Conservation (phyloP, 2,329 filamentous ascomycete genomes). For the Xylariaceae sp. region DNA sequence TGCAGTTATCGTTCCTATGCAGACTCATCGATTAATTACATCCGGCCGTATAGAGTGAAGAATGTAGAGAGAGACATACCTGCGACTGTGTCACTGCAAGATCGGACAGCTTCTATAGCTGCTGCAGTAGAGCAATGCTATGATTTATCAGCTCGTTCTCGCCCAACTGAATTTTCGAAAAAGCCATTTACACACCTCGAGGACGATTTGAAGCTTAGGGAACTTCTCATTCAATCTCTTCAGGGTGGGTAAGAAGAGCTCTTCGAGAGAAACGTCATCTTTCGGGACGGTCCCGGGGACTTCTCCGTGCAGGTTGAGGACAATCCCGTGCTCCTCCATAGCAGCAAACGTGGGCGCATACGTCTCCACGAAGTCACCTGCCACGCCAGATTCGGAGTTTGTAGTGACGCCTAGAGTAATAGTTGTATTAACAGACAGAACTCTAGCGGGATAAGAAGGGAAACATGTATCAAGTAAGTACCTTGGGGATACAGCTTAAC, state of each 20-base stretch:
- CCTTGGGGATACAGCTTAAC: conserved; percentile 65
- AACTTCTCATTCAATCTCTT: conserved; percentile 67
- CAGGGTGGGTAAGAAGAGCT: conserved; percentile 73
- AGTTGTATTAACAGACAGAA: conserved; percentile 8
- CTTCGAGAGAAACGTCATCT: conserved; percentile 40
- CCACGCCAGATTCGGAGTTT: conserved; percentile 63
- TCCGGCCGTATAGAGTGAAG: neutral
- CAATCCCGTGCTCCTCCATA: conserved; percentile 77
- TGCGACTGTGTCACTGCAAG: conserved; percentile 71
- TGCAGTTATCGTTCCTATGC: conserved; percentile 68
- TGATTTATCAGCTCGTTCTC: conserved; percentile 32
- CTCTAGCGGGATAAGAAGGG: conserved; percentile 29
- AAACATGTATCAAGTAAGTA: conserved; percentile 1
- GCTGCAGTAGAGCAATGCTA: conserved; percentile 87
- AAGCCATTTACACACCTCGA: conserved; percentile 2
- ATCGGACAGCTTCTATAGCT: conserved; percentile 70
- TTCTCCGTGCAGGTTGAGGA: conserved; percentile 94
- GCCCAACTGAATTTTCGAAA: neutral
- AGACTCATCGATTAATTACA: neutral
- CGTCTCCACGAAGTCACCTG: conserved; percentile 51
- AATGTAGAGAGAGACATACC: conserved; percentile 30
- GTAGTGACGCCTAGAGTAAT: conserved; percentile 52
- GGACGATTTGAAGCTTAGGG: conserved; percentile 61
- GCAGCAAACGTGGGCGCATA: conserved; percentile 80
- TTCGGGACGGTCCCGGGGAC: conserved; percentile 49